A percentile compares a stretch with the other conserved stretches of the same genome.
Conservation (phyloP, 371 early-diverging fungal species). For the Funneliformis caledonium region DNA sequence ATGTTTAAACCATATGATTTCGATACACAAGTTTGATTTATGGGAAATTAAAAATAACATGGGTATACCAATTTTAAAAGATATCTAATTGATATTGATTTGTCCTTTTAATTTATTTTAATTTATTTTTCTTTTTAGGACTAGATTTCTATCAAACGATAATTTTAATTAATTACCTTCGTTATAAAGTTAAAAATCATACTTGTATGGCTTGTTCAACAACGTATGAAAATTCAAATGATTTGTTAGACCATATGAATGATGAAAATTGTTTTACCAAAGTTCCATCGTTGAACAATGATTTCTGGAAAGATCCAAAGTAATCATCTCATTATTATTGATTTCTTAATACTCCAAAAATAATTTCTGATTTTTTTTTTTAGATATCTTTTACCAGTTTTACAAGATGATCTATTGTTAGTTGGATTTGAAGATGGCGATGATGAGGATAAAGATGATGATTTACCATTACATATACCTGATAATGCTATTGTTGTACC, state of each 20-base stretch:
- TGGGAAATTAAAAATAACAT: constrained; percentile 55
- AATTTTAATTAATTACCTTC: constrained; percentile 86
- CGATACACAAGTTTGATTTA: constrained; percentile 75
- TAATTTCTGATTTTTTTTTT: neutral
- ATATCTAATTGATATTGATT: too few relatives aligned
- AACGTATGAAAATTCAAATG: constrained; percentile 54
- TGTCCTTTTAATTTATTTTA: too few relatives aligned
- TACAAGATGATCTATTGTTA: constrained; percentile 88
- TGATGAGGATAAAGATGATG: constrained; percentile 40
- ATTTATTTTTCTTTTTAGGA: constrained; percentile 41
- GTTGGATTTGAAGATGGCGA: constrained; percentile 74
- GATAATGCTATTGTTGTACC: constrained; percentile 34
- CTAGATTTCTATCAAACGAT: constrained; percentile 88
- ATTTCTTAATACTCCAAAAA: neutral
- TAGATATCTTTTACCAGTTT: constrained; percentile 75
- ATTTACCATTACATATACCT: constrained; percentile 4
- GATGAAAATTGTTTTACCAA: constrained; percentile 54
- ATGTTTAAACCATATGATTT: constrained; percentile 75
- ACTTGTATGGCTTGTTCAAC: constrained; percentile 76
- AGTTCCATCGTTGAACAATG: constrained; percentile 55
- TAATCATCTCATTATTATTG: constrained; percentile 40
- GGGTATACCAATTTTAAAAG: constrained; percentile 44
- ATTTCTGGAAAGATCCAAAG: constrained; percentile 80
- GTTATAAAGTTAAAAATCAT: constrained; percentile 67
- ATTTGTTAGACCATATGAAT: constrained; percentile 61